Base-by-base conservation (phyloP, 139 green algal genomes). In the Chlorella sp. region DNA sequence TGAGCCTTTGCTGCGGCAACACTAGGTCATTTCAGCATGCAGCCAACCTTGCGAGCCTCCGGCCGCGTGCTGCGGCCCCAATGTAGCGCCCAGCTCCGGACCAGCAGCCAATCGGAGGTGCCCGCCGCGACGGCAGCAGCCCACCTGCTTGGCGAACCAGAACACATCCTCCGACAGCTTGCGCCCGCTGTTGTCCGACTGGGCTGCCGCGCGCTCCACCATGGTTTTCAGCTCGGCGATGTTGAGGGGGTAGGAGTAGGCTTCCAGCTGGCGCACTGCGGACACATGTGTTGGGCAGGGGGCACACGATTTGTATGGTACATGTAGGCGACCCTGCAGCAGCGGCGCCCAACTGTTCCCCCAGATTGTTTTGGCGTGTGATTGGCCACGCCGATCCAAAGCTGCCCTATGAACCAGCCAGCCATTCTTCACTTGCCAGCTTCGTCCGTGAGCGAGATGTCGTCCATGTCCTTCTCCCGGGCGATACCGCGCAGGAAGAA, bases 201-300 rank as follows among this genome's bases (percentile, higher is more conserved):
- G 94, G 26, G 87, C 38, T 7, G 88, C 90, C 7, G 94, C 94
- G 0, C 94, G 85, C 84, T 93, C 86, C 57, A 97, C 83, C 32
- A 92, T 85, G 3, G 60, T 41, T 9, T 89, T n/a, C 56, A 96
- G 85, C 87, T 97, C 94, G 80, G 79, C 73, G 63, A 96, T 90
- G 81, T 97, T 97, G 34, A 88, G 85, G 0, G 94, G 93, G 82
- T 88, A 97, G 41, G 44, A 76, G 86, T 94, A 94, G 41, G 74
- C 67, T 87, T 95, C 80, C 44, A 97, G 91, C 28, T 86, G 83
- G 38, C 87, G 64, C 63, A 96, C 71, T n/a, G 92, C 94, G 11
- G 51, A 60, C 51, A 60, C 18, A 2, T 20, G 51, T 3, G 11
- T 11, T n/a, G n/a, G n/a, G n/a, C n/a, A n/a, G n/a, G n/a, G n/a